Evolutionary conservation across 495 filamentous ascomycete species (phyloP), one percentile per base, ranked within the genome.

Genomic region (Hypoxylon rickii): DNA sequence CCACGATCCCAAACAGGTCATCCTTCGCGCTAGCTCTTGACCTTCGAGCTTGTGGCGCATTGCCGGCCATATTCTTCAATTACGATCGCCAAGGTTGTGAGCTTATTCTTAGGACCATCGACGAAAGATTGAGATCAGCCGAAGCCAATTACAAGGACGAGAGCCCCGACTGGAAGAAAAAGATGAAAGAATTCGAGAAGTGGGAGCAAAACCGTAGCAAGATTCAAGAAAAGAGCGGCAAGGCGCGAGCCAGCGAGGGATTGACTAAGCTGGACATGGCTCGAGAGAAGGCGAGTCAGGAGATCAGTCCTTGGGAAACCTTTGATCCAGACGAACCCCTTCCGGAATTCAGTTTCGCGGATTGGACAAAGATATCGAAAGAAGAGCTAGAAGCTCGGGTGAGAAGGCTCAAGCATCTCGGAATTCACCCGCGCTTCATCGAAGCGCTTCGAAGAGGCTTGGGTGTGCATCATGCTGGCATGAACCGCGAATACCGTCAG

Each of bases 1-100:
- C 19, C 10, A 11, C 7, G 2, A 10, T 10, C 24, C 24, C 24
- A 29, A 10, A 4, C 24, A 29, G 37, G 15, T 81, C 77, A 3
- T 82, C 80, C 2, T 72, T 90, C 16, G 80, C 85, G 0, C 64
- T 91, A 24, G 73, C 90, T 0, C 73, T 68, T 19, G 76, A 83
- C 11, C 77, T 93, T 0, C 81, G 90, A 43, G 69, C 75, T 2
- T 77, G 80, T 50, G 77, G 80, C 47, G 87, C 86, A 2, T 75
- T 93, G 3, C 89, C 89, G 0, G 88, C 86, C 0, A 79, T 93
- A 12, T 55, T 92, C 3, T 92, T 93, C 76, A 89, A 89, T 50
- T 92, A 86, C 63, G 86, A 90, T 51, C 80, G 89, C 29, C 55
- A 49, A 0, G 63, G 68, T 15, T 92, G 89, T 52, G 87, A 91